These are phyloP conservation scores for Solanum hybrid DNA, from an alignment of 305 asterid genomes.

Conservation along the genomic window DNA sequence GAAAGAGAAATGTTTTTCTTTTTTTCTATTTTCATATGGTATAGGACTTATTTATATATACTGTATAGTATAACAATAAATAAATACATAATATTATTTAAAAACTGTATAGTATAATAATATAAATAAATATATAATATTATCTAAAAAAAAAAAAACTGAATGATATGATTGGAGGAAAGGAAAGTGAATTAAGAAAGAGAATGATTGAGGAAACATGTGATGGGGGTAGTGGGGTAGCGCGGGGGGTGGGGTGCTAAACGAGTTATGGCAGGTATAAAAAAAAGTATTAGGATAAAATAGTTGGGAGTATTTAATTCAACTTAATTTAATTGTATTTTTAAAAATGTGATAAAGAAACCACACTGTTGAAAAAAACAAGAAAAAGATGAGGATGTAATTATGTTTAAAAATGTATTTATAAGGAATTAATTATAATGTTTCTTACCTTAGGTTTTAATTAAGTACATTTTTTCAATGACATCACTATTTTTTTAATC, in stretches of 20 bases:
- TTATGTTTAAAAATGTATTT: not conserved
- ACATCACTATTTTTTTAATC: not conserved
- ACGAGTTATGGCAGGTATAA: not conserved
- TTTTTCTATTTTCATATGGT: not conserved
- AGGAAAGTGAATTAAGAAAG: not conserved
- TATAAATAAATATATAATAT: not conserved
- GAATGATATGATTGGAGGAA: slow-evolving; percentile 5
- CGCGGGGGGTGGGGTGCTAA: not conserved
- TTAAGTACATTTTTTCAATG: not conserved
- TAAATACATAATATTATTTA: not conserved
- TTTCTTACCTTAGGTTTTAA: not conserved
- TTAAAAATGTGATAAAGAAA: not conserved
- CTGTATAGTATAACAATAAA: not conserved
- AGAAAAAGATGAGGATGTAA: not conserved
- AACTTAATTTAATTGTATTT: not conserved
- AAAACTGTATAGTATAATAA: not conserved
- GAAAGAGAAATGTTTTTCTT: slow-evolving; percentile 1
- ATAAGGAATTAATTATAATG: not conserved
- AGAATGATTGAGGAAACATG: not conserved
- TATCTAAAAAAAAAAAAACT: not conserved
- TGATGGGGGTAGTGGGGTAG: not conserved
- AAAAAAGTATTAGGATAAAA: not conserved
- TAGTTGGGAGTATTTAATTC: not conserved
- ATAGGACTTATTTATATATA: not conserved
- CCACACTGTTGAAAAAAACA: not conserved